A percentile compares a stretch with the other conserved stretches of the same genome.
phyloP scores from a whole-genome alignment of 108 stramenopile genomes.

The Nitzschia putrida region DNA sequence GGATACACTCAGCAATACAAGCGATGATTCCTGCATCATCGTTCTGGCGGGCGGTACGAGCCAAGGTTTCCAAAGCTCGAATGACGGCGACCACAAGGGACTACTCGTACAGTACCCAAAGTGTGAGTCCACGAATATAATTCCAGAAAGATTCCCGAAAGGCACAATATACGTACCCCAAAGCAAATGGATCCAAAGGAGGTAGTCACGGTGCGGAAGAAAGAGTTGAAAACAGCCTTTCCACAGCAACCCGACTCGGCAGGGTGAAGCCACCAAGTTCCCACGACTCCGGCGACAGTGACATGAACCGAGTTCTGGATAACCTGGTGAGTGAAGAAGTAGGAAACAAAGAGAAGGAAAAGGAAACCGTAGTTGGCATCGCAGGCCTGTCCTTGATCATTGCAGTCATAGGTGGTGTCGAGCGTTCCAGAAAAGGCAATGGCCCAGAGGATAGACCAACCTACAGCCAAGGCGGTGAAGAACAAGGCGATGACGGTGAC shows the following conservation, averaged over 20 bases:
- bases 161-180: slow-evolving; percentile 43
- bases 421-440: slow-evolving; percentile 54
- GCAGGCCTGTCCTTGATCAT: slow-evolving; percentile 5
- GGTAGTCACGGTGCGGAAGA: slow-evolving; percentile 71
- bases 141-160: too few relatives aligned
- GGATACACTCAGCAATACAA: slow-evolving; percentile 69
- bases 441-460: slow-evolving; percentile 70
- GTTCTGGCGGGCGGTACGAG: slow-evolving; percentile 55
- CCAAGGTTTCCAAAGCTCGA: slow-evolving; percentile 66
- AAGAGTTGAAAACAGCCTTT: slow-evolving; percentile 52
- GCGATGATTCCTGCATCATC: slow-evolving; percentile 51
- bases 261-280: slow-evolving; percentile 90
- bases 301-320: slow-evolving; percentile 81
- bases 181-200: slow-evolving; percentile 93
- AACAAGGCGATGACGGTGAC: slow-evolving; percentile 63
- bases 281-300: slow-evolving; percentile 80
- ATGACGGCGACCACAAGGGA: slow-evolving; percentile 84
- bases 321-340: slow-evolving; percentile 76
- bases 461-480: slow-evolving; percentile 63
- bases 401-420: slow-evolving; percentile 44
- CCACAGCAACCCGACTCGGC: slow-evolving; percentile 68
- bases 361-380: slow-evolving; percentile 62
- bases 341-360: slow-evolving; percentile 56
- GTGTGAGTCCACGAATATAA: slow-evolving; percentile 1
- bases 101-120: not conserved